A percentile compares a stretch with the other conserved stretches of the same genome.
These are phyloP conservation scores for Tanacetum coccineum DNA, from an alignment of 129 eudicot genomes.

Conservation along the genomic window DNA sequence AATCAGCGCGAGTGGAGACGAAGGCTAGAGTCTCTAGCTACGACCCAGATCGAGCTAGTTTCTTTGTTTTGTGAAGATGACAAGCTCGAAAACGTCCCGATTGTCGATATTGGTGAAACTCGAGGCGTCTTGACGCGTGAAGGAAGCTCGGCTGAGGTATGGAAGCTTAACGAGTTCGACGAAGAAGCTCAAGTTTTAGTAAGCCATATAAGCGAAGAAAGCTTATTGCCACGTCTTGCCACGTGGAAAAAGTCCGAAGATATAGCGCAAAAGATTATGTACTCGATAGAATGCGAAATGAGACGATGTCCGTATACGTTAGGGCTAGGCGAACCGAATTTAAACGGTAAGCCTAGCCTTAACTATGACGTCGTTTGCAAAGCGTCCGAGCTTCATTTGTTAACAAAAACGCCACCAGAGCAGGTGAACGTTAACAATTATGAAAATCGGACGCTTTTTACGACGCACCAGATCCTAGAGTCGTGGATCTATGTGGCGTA, in stretches of 20 bases:
- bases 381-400: slow-evolving; percentile 53
- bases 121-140: slow-evolving; percentile 48
- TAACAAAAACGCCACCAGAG: slow-evolving; percentile 46
- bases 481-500: slow-evolving; percentile 64
- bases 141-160: slow-evolving; percentile 73
- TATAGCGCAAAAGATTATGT: slow-evolving; percentile 44
- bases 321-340: slow-evolving; percentile 86
- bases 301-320: slow-evolving; percentile 60
- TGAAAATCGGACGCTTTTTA: slow-evolving; percentile 57
- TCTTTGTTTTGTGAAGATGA: slow-evolving; percentile 63
- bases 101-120: slow-evolving; percentile 34
- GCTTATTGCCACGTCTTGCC: slow-evolving; percentile 77
- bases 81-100: slow-evolving; percentile 44
- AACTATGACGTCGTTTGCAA: slow-evolving; percentile 65
- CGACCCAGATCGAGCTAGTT: slow-evolving; percentile 55
- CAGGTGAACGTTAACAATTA: slow-evolving; percentile 40
- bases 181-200: slow-evolving; percentile 50
- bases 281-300: slow-evolving; percentile 75
- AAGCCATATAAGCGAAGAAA: slow-evolving; percentile 65
- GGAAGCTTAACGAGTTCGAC: slow-evolving; percentile 37
- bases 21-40: slow-evolving; percentile 54
- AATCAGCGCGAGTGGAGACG: slow-evolving; percentile 74
- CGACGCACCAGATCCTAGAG: slow-evolving; percentile 71
- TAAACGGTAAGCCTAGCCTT: slow-evolving; percentile 64
- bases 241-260: slow-evolving; percentile 61